Conservation (phyloP, 2,329 filamentous ascomycete genomes). For the Aspergillus intermedius region DNA sequence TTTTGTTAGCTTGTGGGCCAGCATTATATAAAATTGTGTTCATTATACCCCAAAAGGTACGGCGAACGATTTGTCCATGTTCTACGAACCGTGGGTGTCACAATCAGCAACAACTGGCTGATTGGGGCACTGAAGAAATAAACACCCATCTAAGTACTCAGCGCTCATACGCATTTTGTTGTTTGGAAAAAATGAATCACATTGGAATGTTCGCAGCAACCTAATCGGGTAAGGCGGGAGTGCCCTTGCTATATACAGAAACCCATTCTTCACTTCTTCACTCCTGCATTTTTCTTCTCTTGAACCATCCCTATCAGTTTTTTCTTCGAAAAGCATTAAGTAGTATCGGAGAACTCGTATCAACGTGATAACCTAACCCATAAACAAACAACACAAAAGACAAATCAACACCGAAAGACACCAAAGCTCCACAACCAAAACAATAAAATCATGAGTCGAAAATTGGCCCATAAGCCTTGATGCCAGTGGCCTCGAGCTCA, state of each 20-base stretch:
- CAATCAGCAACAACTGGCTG: too few relatives aligned
- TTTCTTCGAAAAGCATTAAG: neutral
- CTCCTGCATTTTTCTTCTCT: neutral
- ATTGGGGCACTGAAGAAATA: too few relatives aligned
- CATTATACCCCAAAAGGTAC: too few relatives aligned
- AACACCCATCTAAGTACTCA: neutral
- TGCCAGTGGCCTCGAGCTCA: constrained; percentile 58
- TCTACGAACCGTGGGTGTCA: too few relatives aligned
- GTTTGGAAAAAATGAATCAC: neutral
- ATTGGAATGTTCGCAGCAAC: neutral
- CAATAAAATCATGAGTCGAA: constrained; percentile 54
- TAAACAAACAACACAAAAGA: neutral
- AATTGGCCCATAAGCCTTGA: constrained; percentile 66
- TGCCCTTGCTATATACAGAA: neutral
- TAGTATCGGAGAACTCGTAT: too few relatives aligned
- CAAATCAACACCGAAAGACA: constrained; percentile 3
- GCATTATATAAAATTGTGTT: too few relatives aligned
- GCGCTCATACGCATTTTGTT: neutral
- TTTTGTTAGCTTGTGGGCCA: too few relatives aligned
- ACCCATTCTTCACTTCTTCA: neutral
- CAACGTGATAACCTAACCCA: neutral
- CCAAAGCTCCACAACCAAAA: neutral
- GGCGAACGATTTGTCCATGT: too few relatives aligned
- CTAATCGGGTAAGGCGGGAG: neutral
- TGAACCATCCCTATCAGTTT: neutral